Evolutionary conservation across 768 basidiomycete genomes (phyloP), one percentile per base, ranked within the genome.

Genomic region (Lactarius vividus): DNA sequence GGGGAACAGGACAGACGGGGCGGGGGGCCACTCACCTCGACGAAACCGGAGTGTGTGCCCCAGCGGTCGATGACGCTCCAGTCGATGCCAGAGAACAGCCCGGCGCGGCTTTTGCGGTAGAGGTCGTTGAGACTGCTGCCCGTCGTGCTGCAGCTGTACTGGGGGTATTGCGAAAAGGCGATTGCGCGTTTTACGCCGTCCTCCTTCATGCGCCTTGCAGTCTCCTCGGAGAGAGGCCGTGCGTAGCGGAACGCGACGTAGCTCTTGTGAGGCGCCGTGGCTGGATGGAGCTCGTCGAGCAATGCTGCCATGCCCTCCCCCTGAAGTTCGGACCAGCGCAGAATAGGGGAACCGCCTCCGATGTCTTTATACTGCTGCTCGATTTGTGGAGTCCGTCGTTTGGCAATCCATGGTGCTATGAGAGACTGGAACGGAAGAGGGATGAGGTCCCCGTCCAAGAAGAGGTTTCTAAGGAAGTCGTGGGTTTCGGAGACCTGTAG

Each of bases 61-160:
- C 97, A 99, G 31, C 97, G 85, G 78, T 99, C 97, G 73, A 99
- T 91, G 7, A 98, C 95, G 74, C 92, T 96, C 97, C 97, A 99
- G 72, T 94, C 85, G 28, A 99, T 83, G 71, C 78, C 79, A 58
- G 83, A 88, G 70, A 81, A 77, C 61, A 84, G 88, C 33, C 88
- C 88, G 42, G 80, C 78, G 72, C 81, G 85, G 59, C 85, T 84
- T 72, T 77, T 79, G 74, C 89, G 80, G 72, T 85, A 96, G 31
- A 99, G 78, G 75, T 99, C 97, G 73, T 98, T 99, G 73, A 99
- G 74, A 75, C 93, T 96, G 78, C 95, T 97, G 59, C 97, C 97
- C 0, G 97, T 98, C 13, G 97, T 99, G 68, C 93, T 96, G 77
- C 97, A 99, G 73, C 90, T 92, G 77, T 99, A 99, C 76, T 99